phyloP scores from a whole-genome alignment of 2,329 filamentous ascomycete species.

The Monilinia fructicola region DNA sequence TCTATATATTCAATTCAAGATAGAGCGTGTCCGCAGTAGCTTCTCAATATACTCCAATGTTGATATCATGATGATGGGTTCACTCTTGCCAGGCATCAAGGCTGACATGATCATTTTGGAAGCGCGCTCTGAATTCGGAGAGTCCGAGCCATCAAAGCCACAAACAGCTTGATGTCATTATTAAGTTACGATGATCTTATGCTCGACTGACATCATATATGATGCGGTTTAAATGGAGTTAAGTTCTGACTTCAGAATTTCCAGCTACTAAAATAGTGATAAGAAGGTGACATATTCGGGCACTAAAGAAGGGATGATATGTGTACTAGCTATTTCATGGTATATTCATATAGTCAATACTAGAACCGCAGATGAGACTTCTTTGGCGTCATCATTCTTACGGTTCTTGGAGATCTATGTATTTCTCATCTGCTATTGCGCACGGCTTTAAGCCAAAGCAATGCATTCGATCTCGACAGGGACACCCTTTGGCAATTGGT shows the following conservation, averaged over 20 bases:
- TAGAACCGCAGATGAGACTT: neutral
- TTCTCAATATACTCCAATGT: neutral
- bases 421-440: neutral
- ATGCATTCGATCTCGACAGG: conserved; percentile 92
- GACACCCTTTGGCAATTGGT: conserved; percentile 83
- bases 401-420: neutral
- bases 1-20: neutral
- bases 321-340: neutral
- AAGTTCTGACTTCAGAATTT: neutral
- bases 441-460: conserved; percentile 57
- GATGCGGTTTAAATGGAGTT: neutral
- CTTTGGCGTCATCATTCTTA: neutral
- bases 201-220: neutral
- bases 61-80: neutral
- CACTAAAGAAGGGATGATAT: neutral
- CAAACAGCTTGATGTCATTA: neutral
- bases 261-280: neutral
- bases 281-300: neutral
- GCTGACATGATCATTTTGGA: neutral
- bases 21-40: neutral
- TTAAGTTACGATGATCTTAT: neutral
- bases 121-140: neutral
- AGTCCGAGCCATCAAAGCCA: neutral
- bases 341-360: neutral
- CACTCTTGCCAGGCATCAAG: neutral